phyloP scores from a whole-genome alignment of 2,329 filamentous ascomycete genomes.

The Madurella fahalii region DNA sequence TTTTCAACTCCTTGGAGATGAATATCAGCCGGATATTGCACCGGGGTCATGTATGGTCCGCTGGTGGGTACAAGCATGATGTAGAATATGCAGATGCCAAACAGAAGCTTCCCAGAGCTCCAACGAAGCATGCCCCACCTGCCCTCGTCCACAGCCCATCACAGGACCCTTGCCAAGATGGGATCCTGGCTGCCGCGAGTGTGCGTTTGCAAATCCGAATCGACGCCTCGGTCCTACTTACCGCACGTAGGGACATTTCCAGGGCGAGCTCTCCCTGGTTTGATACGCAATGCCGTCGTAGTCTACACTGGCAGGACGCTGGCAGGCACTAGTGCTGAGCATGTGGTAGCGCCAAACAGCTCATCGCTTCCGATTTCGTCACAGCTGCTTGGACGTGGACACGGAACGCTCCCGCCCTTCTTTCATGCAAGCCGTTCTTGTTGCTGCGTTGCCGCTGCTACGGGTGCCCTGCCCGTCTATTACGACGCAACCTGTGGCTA shows the following conservation, averaged over 20 bases:
- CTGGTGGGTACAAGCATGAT: conserved; percentile 17
- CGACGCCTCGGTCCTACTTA: background rate
- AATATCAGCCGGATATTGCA: conserved; percentile 15
- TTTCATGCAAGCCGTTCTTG: conserved; percentile 10
- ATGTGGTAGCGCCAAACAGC: background rate
- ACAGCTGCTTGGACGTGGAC: background rate
- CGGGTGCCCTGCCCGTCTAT: no score
- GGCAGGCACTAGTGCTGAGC: no score
- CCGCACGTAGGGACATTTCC: background rate
- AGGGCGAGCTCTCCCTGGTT: no score
- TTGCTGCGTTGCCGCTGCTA: background rate
- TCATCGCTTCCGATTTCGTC: conserved; percentile 6
- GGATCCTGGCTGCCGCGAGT: conserved; percentile 1
- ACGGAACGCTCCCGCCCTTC: background rate
- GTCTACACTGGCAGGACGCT: no score
- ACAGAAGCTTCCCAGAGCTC: background rate
- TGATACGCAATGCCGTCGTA: no score
- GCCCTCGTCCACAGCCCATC: background rate
- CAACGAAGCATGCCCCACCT: conserved; percentile 6
- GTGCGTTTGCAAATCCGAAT: background rate
- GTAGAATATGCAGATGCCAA: conserved; percentile 17
- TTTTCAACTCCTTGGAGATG: no score
- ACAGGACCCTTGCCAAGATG: conserved; percentile 9
- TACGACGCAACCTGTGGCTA: no score
- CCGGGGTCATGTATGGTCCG: conserved; percentile 16